These are phyloP conservation scores for Flaveria robusta DNA, from an alignment of 129 eudicot genomes.

Conservation along the genomic window DNA sequence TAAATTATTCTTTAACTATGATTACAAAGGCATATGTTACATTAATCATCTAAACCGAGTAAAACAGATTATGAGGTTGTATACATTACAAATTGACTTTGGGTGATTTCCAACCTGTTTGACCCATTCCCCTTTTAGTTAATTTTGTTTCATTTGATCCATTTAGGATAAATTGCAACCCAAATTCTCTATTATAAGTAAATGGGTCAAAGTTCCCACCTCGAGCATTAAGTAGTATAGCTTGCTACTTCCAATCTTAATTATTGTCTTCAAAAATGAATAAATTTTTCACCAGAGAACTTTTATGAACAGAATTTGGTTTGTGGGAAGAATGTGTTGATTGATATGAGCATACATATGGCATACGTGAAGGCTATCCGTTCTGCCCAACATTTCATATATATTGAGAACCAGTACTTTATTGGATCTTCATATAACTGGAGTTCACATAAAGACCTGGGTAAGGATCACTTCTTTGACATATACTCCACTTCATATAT, in stretches of 20 bases:
- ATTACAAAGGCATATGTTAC: background rate
- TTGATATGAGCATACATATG: slow-evolving; percentile 92
- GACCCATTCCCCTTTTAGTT: background rate
- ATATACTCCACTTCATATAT: slow-evolving; percentile 11
- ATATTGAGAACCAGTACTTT: slow-evolving; percentile 87
- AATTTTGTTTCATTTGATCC: slow-evolving; percentile 6
- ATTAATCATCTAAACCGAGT: background rate
- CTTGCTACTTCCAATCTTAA: slow-evolving; percentile 1
- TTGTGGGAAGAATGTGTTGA: slow-evolving; percentile 85
- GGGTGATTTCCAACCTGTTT: background rate
- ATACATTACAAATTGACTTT: background rate
- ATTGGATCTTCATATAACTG: slow-evolving; percentile 90
- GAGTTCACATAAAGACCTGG: slow-evolving; percentile 60
- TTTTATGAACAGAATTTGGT: slow-evolving; percentile 63
- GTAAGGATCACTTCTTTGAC: slow-evolving; percentile 40
- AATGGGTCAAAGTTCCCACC: background rate
- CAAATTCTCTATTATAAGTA: background rate
- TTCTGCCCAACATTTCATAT: slow-evolving; percentile 82
- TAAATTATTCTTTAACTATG: background rate
- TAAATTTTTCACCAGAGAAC: background rate
- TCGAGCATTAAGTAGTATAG: slow-evolving; percentile 8
- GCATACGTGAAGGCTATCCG: slow-evolving; percentile 91
- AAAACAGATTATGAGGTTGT: background rate
- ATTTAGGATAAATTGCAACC: background rate
- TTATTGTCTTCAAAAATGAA: slow-evolving; percentile 1